Percentiles rank a stretch among this genome's conserved stretches.
phyloP scores from a whole-genome alignment of 805 yeast genomes.

The Wickerhamiella azyma region DNA sequence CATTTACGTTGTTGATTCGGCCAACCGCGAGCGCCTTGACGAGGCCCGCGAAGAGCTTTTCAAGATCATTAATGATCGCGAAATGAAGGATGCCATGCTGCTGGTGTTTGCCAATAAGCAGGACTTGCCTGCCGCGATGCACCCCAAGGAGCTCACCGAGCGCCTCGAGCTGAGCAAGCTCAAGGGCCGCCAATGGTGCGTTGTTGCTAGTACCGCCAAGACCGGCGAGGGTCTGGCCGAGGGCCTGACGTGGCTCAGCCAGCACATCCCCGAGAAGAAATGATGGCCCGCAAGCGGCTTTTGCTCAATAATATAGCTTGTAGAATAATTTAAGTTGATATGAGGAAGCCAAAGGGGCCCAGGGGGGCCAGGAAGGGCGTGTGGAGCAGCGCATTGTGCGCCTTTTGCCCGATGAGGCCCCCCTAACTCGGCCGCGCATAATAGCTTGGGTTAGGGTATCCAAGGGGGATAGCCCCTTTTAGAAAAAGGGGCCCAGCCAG shows the following conservation, averaged over 20 bases:
- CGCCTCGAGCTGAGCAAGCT: conserved; percentile 48
- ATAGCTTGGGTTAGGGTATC: no score
- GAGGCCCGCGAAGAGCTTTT: conserved; percentile 68
- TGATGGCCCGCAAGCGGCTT: not conserved
- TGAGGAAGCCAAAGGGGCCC: not conserved
- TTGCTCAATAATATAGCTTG: not conserved
- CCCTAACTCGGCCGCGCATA: no score
- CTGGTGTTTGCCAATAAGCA: conserved; percentile 84
- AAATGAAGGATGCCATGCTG: conserved; percentile 64
- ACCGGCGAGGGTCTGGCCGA: conserved; percentile 85
- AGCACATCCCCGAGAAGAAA: conserved; percentile 32
- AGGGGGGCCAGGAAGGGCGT: no score
- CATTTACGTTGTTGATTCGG: conserved; percentile 78
- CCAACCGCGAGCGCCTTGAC: conserved; percentile 55
- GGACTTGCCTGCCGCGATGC: conserved; percentile 57
- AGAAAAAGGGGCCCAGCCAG: no score
- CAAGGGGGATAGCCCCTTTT: no score
- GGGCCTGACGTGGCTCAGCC: conserved; percentile 75
- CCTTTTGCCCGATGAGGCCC: no score
- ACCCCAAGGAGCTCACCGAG: conserved; percentile 69
- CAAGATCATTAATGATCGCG: conserved; percentile 70
- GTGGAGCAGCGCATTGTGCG: no score
- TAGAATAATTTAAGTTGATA: no score
- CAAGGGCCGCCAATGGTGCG: conserved; percentile 73
- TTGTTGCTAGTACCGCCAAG: conserved; percentile 78